Percentiles rank a stretch among this genome's conserved stretches.
Conservation (phyloP, 2,329 filamentous ascomycete genomes). For the Taxawa tesnikishii region DNA sequence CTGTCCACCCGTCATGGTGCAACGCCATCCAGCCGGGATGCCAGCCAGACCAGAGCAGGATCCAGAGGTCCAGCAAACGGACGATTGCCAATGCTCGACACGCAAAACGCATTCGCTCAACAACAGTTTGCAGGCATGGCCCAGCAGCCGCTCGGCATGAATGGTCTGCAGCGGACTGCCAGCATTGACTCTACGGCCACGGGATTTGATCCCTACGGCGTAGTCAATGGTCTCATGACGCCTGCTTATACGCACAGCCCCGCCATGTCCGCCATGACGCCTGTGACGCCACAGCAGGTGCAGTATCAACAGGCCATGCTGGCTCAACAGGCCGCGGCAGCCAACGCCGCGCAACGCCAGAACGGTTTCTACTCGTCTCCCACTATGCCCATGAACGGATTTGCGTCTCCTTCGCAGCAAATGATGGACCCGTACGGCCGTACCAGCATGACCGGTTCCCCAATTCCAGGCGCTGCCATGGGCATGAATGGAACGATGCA, state of each 20-base stretch:
- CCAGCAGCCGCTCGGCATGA: conserved; percentile 25
- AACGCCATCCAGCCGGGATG: conserved; percentile 21
- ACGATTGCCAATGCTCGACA: conserved; percentile 20
- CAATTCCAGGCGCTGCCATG: conserved; percentile 27
- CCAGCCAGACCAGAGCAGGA: conserved; percentile 16
- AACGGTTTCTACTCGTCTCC: conserved; percentile 18
- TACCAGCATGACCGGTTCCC: conserved; percentile 23
- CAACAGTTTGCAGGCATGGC: conserved; percentile 24
- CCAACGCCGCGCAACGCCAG: conserved; percentile 12
- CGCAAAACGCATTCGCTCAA: conserved; percentile 19
- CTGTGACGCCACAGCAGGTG: conserved; percentile 34
- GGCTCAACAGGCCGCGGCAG: conserved; percentile 23
- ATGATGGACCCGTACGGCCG: conserved; percentile 28
- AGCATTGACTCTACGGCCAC: conserved; percentile 39
- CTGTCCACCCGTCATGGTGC: conserved; percentile 48
- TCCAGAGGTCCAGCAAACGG: conserved; percentile 21
- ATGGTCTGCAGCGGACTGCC: conserved; percentile 29
- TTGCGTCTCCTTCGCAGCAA: conserved; percentile 14
- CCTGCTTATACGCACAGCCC: conserved; percentile 23
- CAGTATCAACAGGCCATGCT: conserved; percentile 47
- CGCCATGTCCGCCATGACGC: conserved; percentile 24
- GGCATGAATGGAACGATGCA: conserved; percentile 25
- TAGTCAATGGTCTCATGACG: conserved; percentile 22
- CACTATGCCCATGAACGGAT: conserved; percentile 15
- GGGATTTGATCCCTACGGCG: conserved; percentile 31